Base-by-base conservation (phyloP, 768 basidiomycete species). In the Termitomyces sp. region DNA sequence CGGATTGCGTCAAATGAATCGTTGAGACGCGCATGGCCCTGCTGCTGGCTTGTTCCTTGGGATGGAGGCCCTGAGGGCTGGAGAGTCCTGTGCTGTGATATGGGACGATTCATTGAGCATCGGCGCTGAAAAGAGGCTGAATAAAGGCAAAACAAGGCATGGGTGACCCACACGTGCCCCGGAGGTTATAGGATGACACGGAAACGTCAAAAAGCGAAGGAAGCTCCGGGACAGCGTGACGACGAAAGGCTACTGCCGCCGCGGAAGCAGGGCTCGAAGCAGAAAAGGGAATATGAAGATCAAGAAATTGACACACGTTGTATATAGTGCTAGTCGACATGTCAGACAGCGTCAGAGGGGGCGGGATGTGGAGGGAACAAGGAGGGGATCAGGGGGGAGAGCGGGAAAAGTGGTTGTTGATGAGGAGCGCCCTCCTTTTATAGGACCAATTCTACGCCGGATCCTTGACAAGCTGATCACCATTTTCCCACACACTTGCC, bases 1-100 rank as follows among this genome's bases (percentile, higher is more conserved):
- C 87, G 80, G 64, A 97, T 85, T 57, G 78, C 76, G 45, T 95
- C 94, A 59, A 98, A 81, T 23, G 86, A 80, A 56, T 95, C 93
- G 52, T 82, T 83, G 59, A 95, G 73, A 47, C 90, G 73, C n/a
- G 65, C 65, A 56, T 68, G 72, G 21, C 57, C 62, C 53, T 60
- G 70, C 35, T 73, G 78, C 54, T 74, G 76, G 54, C 64, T 68
- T 46, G 71, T 71, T 56, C 72, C 76, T 63, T 71, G 76, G 57
- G 75, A 60, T 1, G 79, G 78, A 1, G 80, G 79, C 0, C 70
- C 72, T 0, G 79, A 75, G 2, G 82, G 82, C 65, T 83, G 82
- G 40, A 83, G 76, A 59, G 75, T 76, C 62, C 82, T 73, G 59
- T 83, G 82, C 82, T 83, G 70, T 52, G 61, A 63, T 52, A 57